Evolutionary conservation across 2,329 filamentous ascomycete species (phyloP).

Genomic region (Phoma sp.): DNA sequence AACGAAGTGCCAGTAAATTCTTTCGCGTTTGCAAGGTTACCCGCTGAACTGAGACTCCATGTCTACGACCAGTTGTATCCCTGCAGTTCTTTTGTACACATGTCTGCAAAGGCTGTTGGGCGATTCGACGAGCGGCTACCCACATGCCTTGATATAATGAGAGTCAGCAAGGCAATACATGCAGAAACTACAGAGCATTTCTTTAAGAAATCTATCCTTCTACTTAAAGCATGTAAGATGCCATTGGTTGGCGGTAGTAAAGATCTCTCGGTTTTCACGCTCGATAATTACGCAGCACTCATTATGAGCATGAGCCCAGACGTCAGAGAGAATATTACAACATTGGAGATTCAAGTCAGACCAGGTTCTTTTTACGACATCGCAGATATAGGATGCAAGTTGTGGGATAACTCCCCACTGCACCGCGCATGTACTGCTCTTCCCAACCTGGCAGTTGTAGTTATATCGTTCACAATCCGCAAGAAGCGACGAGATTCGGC

Average conservation of each 20-base stretch:
- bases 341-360: constrained; percentile 21
- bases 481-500: no score
- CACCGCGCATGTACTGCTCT: constrained; percentile 15
- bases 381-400: not conserved
- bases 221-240: constrained; percentile 11
- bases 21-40: constrained; percentile 31
- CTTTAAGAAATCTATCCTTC: constrained; percentile 22
- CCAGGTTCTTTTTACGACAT: not conserved
- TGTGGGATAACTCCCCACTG: constrained; percentile 1
- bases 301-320: constrained; percentile 14
- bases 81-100: constrained; percentile 13
- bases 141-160: constrained; percentile 23
- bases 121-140: constrained; percentile 3
- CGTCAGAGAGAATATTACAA: constrained; percentile 17
- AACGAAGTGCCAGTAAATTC: constrained; percentile 21
- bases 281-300: constrained; percentile 8
- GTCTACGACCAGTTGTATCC: constrained; percentile 28
- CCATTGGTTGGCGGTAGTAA: not conserved
- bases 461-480: constrained; percentile 12
- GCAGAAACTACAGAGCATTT: constrained; percentile 24
- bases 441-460: constrained; percentile 9
- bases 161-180: constrained; percentile 23
- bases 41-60: constrained; percentile 31
- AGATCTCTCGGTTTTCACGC: not conserved
- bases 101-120: constrained; percentile 1